phyloP scores from a whole-genome alignment of 2,329 filamentous ascomycete species.

The Bipolaris victoriae region DNA sequence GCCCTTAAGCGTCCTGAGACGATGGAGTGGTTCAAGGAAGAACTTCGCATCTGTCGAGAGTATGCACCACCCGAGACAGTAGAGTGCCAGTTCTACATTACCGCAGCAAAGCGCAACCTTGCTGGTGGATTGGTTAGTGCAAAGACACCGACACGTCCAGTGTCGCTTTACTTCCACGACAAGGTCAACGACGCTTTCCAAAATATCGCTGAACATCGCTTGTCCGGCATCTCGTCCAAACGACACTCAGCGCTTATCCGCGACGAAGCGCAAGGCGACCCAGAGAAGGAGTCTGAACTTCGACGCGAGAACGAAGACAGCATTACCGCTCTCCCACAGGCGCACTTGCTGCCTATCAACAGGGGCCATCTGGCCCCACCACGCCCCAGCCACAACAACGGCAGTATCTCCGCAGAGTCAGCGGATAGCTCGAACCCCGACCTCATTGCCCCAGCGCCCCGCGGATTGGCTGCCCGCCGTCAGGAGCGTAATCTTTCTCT shows the following conservation, averaged over 20 bases:
- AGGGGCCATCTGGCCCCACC: constrained; percentile 52
- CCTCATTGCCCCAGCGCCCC: constrained; percentile 34
- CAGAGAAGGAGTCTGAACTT: constrained; percentile 78
- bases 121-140: constrained; percentile 60
- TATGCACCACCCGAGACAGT: constrained; percentile 86
- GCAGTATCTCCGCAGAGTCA: constrained; percentile 21
- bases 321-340: constrained; percentile 78
- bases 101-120: constrained; percentile 68
- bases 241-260: constrained; percentile 83
- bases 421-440: constrained; percentile 36
- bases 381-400: constrained; percentile 29
- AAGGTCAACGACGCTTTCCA: constrained; percentile 87
- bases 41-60: constrained; percentile 88
- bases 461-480: constrained; percentile 50
- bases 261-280: constrained; percentile 79
- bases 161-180: constrained; percentile 81
- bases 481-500: constrained; percentile 51
- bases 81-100: constrained; percentile 94
- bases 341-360: constrained; percentile 46
- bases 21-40: constrained; percentile 98
- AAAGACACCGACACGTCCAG: constrained; percentile 60
- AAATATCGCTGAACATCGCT: constrained; percentile 77
- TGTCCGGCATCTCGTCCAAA: constrained; percentile 53
- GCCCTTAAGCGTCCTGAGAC: constrained; percentile 87
- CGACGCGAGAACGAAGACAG: constrained; percentile 83